Evolutionary conservation across 1,139 yeast genomes (phyloP), one percentile per base, ranked within the genome.

Genomic region (Geotrichum klebahnii): DNA sequence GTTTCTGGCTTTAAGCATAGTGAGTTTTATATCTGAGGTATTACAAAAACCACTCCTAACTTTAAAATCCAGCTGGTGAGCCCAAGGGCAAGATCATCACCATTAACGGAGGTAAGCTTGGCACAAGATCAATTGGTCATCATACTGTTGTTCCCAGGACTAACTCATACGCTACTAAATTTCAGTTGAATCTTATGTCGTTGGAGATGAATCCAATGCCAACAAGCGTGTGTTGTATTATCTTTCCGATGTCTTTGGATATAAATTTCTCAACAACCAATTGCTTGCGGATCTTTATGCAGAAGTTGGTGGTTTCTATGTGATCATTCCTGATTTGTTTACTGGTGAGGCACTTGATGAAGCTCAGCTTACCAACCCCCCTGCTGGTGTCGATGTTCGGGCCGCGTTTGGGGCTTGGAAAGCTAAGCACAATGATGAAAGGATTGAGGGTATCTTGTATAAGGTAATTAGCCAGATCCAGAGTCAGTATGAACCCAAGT

Each of bases 241-340:
- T 44, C 58, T 81, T 39, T 76, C 94, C 45, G 96, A 89, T 64
- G 70, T 88, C 49, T 78, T 65, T 56, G 96, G 96, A 42, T 68
- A 76, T 63, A 68, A 70, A 44, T 74, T 74, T 61, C 70, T 70
- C 64, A 88, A 88, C 66, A 70, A 69, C 28, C 68, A 72, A 60
- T 70, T 82, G 55, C 62, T 84, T 55, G 96, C 96, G 26, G 96
- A 88, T 65, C 73, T 76, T 50, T 74, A 83, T 53, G 84, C 92
- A 44, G 67, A 68, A 44, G 75, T 77, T 12, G 28, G 17, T 2
- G 82, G 82, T 36, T 85, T 75, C 69, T 76, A 74, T 38, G 92
- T 84, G 0, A 70, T 83, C 50, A 69, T 84, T 40, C 95, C 95
- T 12, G 96, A 88, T 64, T 74, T 86, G 53, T 74, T 86, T 57